Percentiles rank a stretch among this genome's conserved stretches.
Conservation (phyloP, 306 rosid genomes). For the Styphnolobium japonicum region DNA sequence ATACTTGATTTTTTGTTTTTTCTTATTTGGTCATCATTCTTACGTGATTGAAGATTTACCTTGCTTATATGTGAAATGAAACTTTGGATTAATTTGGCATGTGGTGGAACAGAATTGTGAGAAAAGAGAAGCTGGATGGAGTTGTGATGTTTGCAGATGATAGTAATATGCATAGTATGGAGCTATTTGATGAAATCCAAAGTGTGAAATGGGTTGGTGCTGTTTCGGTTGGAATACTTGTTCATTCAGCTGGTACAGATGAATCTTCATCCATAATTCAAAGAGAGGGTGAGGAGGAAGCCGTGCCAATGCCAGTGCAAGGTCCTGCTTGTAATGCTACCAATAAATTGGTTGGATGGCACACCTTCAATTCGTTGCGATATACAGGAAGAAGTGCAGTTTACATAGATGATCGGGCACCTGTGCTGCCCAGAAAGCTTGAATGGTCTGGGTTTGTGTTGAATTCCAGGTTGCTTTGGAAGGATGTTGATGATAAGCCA, state of each 20-base stretch:
- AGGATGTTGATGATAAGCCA: slow-evolving; percentile 73
- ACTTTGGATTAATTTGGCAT: slow-evolving; percentile 30
- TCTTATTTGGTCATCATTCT: neutral
- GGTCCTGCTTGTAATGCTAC: slow-evolving; percentile 98
- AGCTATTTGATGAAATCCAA: slow-evolving; percentile 87
- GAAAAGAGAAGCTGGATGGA: slow-evolving; percentile 84
- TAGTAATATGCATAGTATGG: slow-evolving; percentile 98
- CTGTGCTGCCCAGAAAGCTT: slow-evolving; percentile 81
- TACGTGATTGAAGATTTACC: neutral
- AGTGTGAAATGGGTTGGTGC: slow-evolving; percentile 90
- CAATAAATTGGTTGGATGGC: slow-evolving; percentile 88
- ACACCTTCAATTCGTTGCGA: slow-evolving; percentile 75
- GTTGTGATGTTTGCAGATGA: slow-evolving; percentile 93
- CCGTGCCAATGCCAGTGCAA: slow-evolving; percentile 63
- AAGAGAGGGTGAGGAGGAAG: slow-evolving; percentile 50
- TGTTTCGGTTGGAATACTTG: slow-evolving; percentile 86
- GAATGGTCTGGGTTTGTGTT: slow-evolving; percentile 98
- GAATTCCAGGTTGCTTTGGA: slow-evolving; percentile 86
- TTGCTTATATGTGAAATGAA: slow-evolving; percentile 15
- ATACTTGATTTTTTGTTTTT: neutral
- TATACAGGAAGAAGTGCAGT: slow-evolving; percentile 66
- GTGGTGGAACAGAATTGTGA: slow-evolving; percentile 69
- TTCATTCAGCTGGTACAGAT: slow-evolving; percentile 49
- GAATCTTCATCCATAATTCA: slow-evolving; percentile 32
- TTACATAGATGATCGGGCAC: slow-evolving; percentile 75